Evolutionary conservation across 2,329 filamentous ascomycete genomes (phyloP).

Genomic region (Niveomyces coronatus): DNA sequence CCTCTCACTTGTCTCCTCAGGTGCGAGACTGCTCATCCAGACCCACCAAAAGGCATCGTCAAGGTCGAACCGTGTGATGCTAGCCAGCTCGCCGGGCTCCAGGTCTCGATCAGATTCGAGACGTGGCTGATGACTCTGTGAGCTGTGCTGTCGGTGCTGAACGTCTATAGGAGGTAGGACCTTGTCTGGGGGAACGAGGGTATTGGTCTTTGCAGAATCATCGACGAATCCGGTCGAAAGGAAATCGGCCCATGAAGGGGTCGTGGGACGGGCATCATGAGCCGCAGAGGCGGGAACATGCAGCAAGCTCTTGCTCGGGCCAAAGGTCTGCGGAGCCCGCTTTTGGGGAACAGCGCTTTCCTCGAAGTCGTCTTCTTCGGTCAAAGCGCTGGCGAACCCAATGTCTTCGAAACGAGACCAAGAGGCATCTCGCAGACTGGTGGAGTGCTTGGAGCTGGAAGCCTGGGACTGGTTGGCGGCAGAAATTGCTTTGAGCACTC

Average conservation of each 20-base stretch:
- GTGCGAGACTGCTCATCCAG: conserved; percentile 93
- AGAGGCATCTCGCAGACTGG: conserved; percentile 69
- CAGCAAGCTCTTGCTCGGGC: conserved; percentile 5
- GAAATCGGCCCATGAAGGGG: conserved; percentile 97
- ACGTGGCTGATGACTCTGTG: conserved; percentile 69
- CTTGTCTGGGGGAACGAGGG: conserved; percentile 86
- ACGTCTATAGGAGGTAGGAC: conserved; percentile 74
- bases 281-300: conserved; percentile 51
- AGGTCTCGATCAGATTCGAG: conserved; percentile 59
- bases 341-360: conserved; percentile 33
- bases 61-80: conserved; percentile 73
- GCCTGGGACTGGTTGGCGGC: conserved; percentile 77
- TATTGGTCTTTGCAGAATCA: conserved; percentile 51
- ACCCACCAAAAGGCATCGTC: conserved; percentile 99
- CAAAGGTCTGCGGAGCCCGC: conserved; percentile 20
- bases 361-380: conserved; percentile 60
- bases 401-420: conserved; percentile 97
- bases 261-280: conserved; percentile 73
- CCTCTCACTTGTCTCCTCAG: conserved; percentile 72
- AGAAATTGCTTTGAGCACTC: conserved; percentile 82
- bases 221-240: conserved; percentile 87
- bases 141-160: conserved; percentile 65
- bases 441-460: conserved; percentile 60
- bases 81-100: conserved; percentile 89
- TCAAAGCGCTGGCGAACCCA: conserved; percentile 69